Evolutionary conservation across 495 filamentous ascomycete genomes (phyloP).

Genomic region (Aspergillus avenaceus): DNA sequence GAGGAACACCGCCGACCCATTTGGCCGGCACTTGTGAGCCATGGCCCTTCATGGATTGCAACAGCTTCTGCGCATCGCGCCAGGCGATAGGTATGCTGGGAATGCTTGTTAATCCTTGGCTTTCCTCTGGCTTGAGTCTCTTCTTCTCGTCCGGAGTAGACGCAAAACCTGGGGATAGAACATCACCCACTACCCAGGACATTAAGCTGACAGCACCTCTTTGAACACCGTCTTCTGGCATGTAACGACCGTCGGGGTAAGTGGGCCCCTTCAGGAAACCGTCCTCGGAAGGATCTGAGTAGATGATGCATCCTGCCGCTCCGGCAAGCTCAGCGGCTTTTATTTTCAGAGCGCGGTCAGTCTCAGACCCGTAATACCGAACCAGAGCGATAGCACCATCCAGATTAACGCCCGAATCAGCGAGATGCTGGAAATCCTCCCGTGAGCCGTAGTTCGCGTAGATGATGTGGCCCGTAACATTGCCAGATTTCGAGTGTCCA

Average conservation of each 20-base stretch:
- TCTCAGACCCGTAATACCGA: conserved; percentile 70
- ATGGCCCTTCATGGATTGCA: conserved; percentile 72
- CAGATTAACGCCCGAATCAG: conserved; percentile 65
- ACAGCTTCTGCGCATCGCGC: conserved; percentile 77
- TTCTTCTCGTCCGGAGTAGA: conserved; percentile 63
- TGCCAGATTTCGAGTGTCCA: conserved; percentile 81
- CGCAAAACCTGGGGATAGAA: conserved; percentile 81
- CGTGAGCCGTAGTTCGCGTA: conserved; percentile 90
- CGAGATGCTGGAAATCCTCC: conserved; percentile 72
- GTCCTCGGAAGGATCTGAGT: conserved; percentile 81
- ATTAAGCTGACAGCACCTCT: conserved; percentile 78
- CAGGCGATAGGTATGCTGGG: conserved; percentile 85
- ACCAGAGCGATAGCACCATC: conserved; percentile 82
- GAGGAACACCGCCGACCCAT: conserved; percentile 73
- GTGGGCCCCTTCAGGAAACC: conserved; percentile 64
- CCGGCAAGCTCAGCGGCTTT: conserved; percentile 85
- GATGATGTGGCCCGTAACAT: conserved; percentile 86
- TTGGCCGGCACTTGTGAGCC: conserved; percentile 65
- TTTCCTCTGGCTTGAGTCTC: conserved; percentile 63
- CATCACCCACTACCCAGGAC: conserved; percentile 80
- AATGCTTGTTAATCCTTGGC: conserved; percentile 70
- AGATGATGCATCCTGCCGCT: conserved; percentile 83
- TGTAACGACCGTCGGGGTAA: conserved; percentile 70
- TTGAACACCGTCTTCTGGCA: conserved; percentile 78
- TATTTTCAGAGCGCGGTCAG: conserved; percentile 73